A percentile compares a stretch with the other conserved stretches of the same genome.
phyloP scores from a whole-genome alignment of 257 asterid species.

The Solanum okadae region DNA sequence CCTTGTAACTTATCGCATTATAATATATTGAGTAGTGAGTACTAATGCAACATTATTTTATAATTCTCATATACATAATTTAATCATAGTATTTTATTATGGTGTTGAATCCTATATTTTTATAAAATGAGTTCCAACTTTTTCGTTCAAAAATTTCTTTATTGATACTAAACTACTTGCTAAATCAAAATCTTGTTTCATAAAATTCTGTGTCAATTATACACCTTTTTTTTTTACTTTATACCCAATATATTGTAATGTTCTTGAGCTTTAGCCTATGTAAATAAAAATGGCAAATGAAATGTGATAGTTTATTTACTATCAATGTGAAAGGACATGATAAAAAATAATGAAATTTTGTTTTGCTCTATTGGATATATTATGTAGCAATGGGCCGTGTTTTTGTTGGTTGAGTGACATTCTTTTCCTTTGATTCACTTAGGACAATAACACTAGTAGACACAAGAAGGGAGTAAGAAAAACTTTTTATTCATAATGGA shows the following conservation, averaged over 20 bases:
- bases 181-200: not conserved
- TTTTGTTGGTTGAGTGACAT: not conserved
- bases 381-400: not conserved
- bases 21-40: no score
- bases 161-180: not conserved
- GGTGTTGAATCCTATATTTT: no score
- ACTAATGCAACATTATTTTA: no score
- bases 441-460: not conserved
- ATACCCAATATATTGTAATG: not conserved
- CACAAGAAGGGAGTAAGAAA: not conserved
- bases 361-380: not conserved
- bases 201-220: not conserved
- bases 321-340: not conserved
- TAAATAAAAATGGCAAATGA: not conserved
- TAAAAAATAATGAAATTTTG: not conserved
- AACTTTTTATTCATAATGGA: not conserved
- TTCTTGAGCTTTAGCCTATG: not conserved
- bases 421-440: not conserved
- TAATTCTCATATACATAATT: no score
- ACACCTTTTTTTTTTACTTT: not conserved
- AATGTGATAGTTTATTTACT: not conserved
- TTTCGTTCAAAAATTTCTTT: not conserved
- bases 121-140: not conserved
- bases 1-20: no score
- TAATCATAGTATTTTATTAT: no score